Conservation (phyloP, 192 early-diverging fungal genomes). For the Mycoemilia scoparia region DNA sequence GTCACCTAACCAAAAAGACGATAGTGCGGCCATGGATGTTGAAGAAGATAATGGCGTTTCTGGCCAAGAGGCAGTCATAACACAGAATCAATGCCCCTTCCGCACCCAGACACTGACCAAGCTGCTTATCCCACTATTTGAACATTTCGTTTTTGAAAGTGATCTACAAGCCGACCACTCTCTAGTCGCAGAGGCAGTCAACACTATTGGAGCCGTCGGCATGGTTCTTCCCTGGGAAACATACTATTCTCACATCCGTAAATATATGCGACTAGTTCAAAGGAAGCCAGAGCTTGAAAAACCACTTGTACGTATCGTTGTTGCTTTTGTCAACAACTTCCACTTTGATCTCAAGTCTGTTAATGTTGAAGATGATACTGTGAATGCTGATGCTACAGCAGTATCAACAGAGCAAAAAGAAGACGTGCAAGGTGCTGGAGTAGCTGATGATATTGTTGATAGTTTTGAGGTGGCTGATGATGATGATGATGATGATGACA, state of each 20-base stretch:
- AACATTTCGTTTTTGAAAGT: constrained; percentile 71
- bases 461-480: constrained; percentile 15
- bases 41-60: constrained; percentile 3
- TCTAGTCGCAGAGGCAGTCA: constrained; percentile 65
- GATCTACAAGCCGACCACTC: constrained; percentile 48
- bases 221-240: constrained; percentile 59
- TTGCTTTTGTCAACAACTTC: constrained; percentile 72
- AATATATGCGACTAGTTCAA: constrained; percentile 47
- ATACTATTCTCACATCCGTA: constrained; percentile 60
- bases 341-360: constrained; percentile 68
- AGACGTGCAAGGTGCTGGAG: constrained; percentile 14
- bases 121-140: constrained; percentile 62
- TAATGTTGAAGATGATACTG: constrained; percentile 24
- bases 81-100: no score
- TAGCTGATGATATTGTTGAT: constrained; percentile 13
- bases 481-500: constrained; percentile 13
- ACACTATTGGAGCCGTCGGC: constrained; percentile 52
- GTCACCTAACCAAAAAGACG: background rate
- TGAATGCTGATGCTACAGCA: constrained; percentile 8
- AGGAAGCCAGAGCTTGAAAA: constrained; percentile 58
- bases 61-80: no score
- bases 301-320: constrained; percentile 58
- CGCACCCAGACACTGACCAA: no score
- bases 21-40: constrained; percentile 12
- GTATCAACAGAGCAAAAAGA: background rate